phyloP scores from a whole-genome alignment of 768 basidiomycete species.

The Suillus spraguei region DNA sequence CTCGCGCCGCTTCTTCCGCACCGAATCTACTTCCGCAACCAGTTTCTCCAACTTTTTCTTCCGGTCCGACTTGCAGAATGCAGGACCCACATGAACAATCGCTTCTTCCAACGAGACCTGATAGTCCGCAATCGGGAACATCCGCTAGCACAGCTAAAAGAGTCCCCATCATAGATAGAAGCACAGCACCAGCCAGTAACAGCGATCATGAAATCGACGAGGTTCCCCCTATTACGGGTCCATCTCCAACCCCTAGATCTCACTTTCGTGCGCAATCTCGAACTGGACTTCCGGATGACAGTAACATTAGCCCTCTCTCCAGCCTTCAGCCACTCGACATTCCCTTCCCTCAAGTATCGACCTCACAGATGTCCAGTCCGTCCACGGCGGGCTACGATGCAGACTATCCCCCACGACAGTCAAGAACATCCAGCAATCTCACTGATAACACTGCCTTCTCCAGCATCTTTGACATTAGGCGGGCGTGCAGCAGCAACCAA shows the following conservation, averaged over 20 bases:
- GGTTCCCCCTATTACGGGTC: conserved; percentile 37
- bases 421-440: conserved; percentile 61
- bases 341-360: conserved; percentile 38
- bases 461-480: conserved; percentile 59
- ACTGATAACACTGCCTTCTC: conserved; percentile 61
- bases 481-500: conserved; percentile 43
- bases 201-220: conserved; percentile 38
- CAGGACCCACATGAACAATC: conserved; percentile 52
- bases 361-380: conserved; percentile 39
- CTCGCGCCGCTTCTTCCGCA: conserved; percentile 59
- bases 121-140: conserved; percentile 54
- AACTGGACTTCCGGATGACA: conserved; percentile 19
- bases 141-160: conserved; percentile 35
- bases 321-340: conserved; percentile 27
- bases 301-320: conserved; percentile 14
- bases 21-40: conserved; percentile 54
- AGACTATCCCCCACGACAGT: conserved; percentile 53
- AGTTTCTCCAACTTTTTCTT: conserved; percentile 37
- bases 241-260: conserved; percentile 48
- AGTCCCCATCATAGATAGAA: conserved; percentile 19
- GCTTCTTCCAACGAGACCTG: conserved; percentile 55
- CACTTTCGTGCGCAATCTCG: conserved; percentile 48
- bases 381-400: conserved; percentile 33
- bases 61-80: conserved; percentile 41
- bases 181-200: conserved; percentile 16